These are phyloP conservation scores for Meredithiella fracta DNA, from an alignment of 2,329 filamentous ascomycete genomes.

Conservation along the genomic window DNA sequence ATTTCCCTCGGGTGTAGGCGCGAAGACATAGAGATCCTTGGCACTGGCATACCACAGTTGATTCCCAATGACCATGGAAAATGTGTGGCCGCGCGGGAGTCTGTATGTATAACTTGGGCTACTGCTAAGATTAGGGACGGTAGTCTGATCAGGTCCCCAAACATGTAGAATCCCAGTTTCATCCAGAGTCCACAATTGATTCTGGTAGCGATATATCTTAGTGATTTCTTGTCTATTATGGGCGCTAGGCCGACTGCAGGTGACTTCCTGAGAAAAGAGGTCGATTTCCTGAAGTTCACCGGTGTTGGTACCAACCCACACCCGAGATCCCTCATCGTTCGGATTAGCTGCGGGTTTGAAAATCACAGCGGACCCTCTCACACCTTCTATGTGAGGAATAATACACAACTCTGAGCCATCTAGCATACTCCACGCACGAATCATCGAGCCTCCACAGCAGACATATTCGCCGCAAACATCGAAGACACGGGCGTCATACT, in stretches of 20 bases:
- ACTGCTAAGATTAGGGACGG: slow-evolving; percentile 56
- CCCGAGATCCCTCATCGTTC: slow-evolving; percentile 58
- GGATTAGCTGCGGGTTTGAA: slow-evolving; percentile 73
- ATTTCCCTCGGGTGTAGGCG: slow-evolving; percentile 51
- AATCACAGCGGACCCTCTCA: slow-evolving; percentile 62
- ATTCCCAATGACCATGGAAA: slow-evolving; percentile 72
- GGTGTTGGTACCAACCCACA: slow-evolving; percentile 82
- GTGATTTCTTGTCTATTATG: slow-evolving; percentile 68
- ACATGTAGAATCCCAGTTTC: slow-evolving; percentile 74
- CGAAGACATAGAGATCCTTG: slow-evolving; percentile 74
- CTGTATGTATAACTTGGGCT: slow-evolving; percentile 59
- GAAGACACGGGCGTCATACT: slow-evolving; percentile 73
- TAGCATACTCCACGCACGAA: slow-evolving; percentile 70
- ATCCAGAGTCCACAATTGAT: slow-evolving; percentile 88
- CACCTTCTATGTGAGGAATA: slow-evolving; percentile 66
- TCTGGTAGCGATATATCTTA: slow-evolving; percentile 70
- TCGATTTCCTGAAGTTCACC: slow-evolving; percentile 87
- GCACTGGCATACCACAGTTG: slow-evolving; percentile 78
- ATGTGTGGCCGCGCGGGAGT: slow-evolving; percentile 65
- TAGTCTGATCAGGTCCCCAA: slow-evolving; percentile 62
- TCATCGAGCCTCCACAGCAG: slow-evolving; percentile 74
- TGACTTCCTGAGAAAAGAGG: slow-evolving; percentile 53
- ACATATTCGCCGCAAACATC: slow-evolving; percentile 78
- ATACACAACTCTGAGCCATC: slow-evolving; percentile 72
- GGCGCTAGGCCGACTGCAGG: slow-evolving; percentile 50